Evolutionary conservation across 163 green algal species (phyloP), one percentile per base, ranked within the genome.

Genomic region (Trebouxia gelatinosa): DNA sequence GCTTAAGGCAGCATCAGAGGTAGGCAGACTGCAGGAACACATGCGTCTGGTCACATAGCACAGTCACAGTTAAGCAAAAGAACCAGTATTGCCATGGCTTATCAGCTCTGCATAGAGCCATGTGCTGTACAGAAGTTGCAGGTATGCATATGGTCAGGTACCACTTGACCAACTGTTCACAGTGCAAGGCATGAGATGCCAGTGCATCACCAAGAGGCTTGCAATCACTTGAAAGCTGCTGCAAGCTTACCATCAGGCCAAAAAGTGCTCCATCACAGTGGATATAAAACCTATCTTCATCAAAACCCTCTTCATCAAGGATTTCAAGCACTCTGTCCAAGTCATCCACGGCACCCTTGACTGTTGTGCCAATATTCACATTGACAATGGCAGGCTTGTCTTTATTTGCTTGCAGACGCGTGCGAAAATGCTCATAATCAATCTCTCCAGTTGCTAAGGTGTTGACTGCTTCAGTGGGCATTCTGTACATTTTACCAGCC

Each of bases 231-330:
- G n/a, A n/a, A n/a, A n/a, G n/a, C n/a, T n/a, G n/a, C n/a, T n/a
- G n/a, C n/a, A n/a, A n/a, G 51, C 85, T 48, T 70, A 89, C 83
- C 95, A 98, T 98, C 83, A 98, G 92, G 81, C 95, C 95, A 77
- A 99, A 99, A 29, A 99, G 91, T 17, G 95, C 95, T 32, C 95
- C 95, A 74, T 99, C 95, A 82, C 94, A 98, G 87, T 99, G 95
- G 80, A 99, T 98, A 87, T 92, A 99, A 80, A 98, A 99, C 39
- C 87, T 86, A 66, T 98, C 91, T 83, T 98, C 90, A 19, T 37
- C 88, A 88, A 92, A 98, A 5, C 95, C 95, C 16, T 80, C 80
- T 43, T 90, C 87, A 32, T 86, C 72, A 5, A 98, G 84, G 61
- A 93, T 89, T 23, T 87, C 84, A 39, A 97, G 88, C 48, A 92